Percentiles rank a stretch among this genome's conserved stretches.
Conservation (phyloP, 352 stramenopile species). For the Globisporangium okanoganense region DNA sequence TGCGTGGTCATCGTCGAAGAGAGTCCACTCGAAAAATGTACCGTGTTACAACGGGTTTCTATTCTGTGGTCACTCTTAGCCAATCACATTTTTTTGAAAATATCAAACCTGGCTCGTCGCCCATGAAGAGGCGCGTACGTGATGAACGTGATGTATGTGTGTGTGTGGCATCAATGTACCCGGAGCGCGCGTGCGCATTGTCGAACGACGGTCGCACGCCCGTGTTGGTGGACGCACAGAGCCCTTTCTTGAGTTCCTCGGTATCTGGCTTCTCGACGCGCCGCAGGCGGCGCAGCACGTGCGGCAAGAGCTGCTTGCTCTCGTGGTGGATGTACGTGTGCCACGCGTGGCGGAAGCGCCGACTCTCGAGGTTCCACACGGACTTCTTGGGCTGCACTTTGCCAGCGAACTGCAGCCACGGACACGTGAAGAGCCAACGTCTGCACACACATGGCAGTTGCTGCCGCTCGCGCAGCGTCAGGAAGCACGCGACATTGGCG, state of each 20-base stretch:
- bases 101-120: no score
- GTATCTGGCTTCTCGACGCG: slow-evolving; percentile 31
- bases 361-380: slow-evolving; percentile 44
- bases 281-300: slow-evolving; percentile 31
- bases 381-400: slow-evolving; percentile 39
- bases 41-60: no score
- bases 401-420: slow-evolving; percentile 36
- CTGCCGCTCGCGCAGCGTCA: slow-evolving; percentile 36
- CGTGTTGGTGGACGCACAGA: slow-evolving; percentile 65
- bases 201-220: slow-evolving; percentile 60
- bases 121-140: no score
- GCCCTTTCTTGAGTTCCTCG: slow-evolving; percentile 44
- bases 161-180: slow-evolving; percentile 62
- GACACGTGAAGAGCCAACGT: slow-evolving; percentile 53
- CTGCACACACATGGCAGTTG: slow-evolving; percentile 44
- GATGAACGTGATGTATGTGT: no score
- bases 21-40: no score
- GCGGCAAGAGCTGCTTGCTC: slow-evolving; percentile 32
- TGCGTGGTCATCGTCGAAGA: no score
- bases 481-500: slow-evolving; percentile 29
- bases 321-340: slow-evolving; percentile 44
- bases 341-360: slow-evolving; percentile 54
- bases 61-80: no score
- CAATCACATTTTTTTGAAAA: no score
- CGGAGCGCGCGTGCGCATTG: slow-evolving; percentile 47